phyloP scores from a whole-genome alignment of 1,284 basidiomycete genomes.

The Ustilago sp. region DNA sequence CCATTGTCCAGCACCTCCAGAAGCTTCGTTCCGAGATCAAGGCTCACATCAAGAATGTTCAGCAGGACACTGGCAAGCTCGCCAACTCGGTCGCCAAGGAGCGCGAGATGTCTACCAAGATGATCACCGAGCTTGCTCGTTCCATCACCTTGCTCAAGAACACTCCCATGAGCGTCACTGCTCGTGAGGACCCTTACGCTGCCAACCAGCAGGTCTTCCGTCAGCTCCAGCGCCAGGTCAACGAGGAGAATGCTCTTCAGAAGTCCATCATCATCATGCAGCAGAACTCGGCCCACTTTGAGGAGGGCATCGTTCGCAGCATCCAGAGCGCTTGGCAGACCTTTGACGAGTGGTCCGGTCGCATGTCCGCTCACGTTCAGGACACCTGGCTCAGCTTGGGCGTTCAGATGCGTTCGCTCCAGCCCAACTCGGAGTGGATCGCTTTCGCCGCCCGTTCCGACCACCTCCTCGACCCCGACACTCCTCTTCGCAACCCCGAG shows the following conservation, averaged over 20 bases:
- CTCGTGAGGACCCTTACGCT: constrained; percentile 85
- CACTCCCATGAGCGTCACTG: constrained; percentile 87
- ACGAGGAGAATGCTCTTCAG: constrained; percentile 97
- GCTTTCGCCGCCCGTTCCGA: constrained; percentile 92
- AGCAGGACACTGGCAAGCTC: constrained; percentile 96
- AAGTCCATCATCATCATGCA: constrained; percentile 99
- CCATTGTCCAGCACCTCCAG: constrained; percentile 96
- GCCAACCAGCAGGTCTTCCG: constrained; percentile 83
- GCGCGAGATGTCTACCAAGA: constrained; percentile 86
- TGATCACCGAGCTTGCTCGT: constrained; percentile 88
- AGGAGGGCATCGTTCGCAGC: constrained; percentile 93
- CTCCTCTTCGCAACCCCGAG: constrained; percentile 76
- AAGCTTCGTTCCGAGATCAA: constrained; percentile 95
- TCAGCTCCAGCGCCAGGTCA: constrained; percentile 88
- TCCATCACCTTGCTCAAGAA: constrained; percentile 93
- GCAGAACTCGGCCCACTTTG: constrained; percentile 94
- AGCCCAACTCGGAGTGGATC: constrained; percentile 96
- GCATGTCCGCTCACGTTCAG: constrained; percentile 83
- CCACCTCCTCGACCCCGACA: constrained; percentile 94
- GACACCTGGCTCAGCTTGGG: constrained; percentile 84
- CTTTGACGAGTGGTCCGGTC: constrained; percentile 91
- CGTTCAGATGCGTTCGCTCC: constrained; percentile 82
- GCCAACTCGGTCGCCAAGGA: constrained; percentile 93
- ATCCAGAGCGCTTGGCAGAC: constrained; percentile 97
- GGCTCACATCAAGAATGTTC: constrained; percentile 95